Conservation (phyloP, 1,284 basidiomycete genomes). For the Pterulicium gracile region DNA sequence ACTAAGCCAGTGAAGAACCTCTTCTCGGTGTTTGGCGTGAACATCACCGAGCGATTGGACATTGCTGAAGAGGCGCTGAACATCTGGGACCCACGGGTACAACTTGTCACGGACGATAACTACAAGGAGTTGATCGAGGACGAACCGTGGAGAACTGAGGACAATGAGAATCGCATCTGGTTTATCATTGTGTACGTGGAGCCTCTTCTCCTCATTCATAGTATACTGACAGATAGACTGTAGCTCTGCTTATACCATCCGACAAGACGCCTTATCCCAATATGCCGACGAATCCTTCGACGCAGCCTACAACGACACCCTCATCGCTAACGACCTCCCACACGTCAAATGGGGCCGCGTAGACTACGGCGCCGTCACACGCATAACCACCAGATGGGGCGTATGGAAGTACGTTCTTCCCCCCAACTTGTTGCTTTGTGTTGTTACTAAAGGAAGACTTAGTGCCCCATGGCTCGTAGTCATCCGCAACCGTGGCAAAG, state of each 20-base stretch:
- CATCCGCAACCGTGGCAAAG: constrained; percentile 53
- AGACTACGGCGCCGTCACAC: constrained; percentile 72
- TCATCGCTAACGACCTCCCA: constrained; percentile 50
- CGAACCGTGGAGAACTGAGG: constrained; percentile 49
- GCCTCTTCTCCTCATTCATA: constrained; percentile 5
- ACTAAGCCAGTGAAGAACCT: constrained; percentile 40
- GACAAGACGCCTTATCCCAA: constrained; percentile 53
- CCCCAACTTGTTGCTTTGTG: constrained; percentile 1
- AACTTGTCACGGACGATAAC: constrained; percentile 67
- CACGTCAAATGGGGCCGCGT: constrained; percentile 69
- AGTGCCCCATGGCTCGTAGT: constrained; percentile 66
- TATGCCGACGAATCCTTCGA: constrained; percentile 63
- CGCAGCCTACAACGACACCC: constrained; percentile 50
- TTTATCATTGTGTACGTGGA: constrained; percentile 54
- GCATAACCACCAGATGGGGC: constrained; percentile 68
- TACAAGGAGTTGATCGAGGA: constrained; percentile 58
- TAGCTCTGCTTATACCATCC: constrained; percentile 51
- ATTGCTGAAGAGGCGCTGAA: constrained; percentile 24
- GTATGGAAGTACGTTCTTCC: constrained; percentile 56
- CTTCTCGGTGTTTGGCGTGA: constrained; percentile 49
- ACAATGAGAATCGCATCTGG: constrained; percentile 59
- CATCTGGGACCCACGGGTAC: constrained; percentile 61
- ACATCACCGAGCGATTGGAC: constrained; percentile 48
- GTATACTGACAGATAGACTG: constrained; percentile 6
- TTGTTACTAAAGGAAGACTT: constrained; percentile 7